Evolutionary conservation across 1,139 yeast genomes (phyloP).

Genomic region (Kodamaea suecica): DNA sequence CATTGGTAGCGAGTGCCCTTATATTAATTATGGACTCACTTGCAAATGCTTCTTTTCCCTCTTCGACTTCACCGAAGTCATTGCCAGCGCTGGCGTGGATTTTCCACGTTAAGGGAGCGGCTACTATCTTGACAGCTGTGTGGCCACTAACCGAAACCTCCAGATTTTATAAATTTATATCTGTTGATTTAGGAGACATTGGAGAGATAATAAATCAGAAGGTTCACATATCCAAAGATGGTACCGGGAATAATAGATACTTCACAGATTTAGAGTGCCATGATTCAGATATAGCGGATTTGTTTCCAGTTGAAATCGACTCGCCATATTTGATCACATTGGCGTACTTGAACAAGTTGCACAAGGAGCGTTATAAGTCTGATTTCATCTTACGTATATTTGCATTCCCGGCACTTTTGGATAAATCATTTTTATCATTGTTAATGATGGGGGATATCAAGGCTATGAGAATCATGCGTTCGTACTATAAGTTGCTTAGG

Average conservation of each 20-base stretch:
- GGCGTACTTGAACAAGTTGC: constrained; percentile 81
- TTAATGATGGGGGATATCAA: constrained; percentile 80
- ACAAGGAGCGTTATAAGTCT: constrained; percentile 75
- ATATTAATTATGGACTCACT: constrained; percentile 87
- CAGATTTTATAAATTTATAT: constrained; percentile 67
- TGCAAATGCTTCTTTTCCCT: constrained; percentile 85
- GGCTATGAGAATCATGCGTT: constrained; percentile 87
- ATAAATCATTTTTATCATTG: constrained; percentile 69
- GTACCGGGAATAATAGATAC: constrained; percentile 24
- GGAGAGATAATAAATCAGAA: constrained; percentile 70
- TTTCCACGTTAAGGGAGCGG: constrained; percentile 95
- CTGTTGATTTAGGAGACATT: constrained; percentile 78
- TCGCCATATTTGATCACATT: constrained; percentile 85
- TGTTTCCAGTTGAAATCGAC: constrained; percentile 78
- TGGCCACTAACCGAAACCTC: constrained; percentile 87
- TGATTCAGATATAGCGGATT: constrained; percentile 78
- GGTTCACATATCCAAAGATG: constrained; percentile 22
- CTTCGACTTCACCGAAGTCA: constrained; percentile 56
- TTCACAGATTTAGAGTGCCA: constrained; percentile 73
- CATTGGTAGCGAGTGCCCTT: constrained; percentile 87
- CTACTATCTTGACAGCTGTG: constrained; percentile 88
- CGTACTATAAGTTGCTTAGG: constrained; percentile 77
- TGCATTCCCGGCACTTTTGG: constrained; percentile 90
- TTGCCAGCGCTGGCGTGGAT: constrained; percentile 95
- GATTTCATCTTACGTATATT: constrained; percentile 85